Base-by-base conservation (phyloP, 495 filamentous ascomycete genomes). In the Hypoxylon fuscum region DNA sequence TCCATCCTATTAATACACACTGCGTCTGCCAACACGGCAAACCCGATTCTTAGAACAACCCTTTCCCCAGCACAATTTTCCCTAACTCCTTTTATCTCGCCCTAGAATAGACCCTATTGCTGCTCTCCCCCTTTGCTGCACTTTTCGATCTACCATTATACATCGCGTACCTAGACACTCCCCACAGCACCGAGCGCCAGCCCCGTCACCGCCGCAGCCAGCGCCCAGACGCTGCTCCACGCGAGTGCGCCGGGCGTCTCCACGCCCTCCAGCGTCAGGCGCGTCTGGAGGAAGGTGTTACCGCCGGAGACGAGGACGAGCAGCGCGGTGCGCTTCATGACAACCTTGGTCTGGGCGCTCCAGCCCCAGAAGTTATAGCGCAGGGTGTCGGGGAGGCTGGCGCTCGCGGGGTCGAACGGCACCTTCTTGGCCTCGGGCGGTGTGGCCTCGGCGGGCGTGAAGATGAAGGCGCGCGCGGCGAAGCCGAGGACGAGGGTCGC, bases 381-480 rank as follows among this genome's bases (percentile, higher is more conserved):
- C 47, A 87, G 66, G 46, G 85, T 96, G 77, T 85, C 85, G 63
- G 58, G 73, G 58, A 85, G 74, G 15, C 72, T 84, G 22, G 79
- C 83, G 23, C 74, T 81, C 25, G 72, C 77, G 1, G 86, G 79
- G 62, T 88, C 77, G 63, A 85, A 86, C 10, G 74, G 63, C 31
- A 62, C 53, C 27, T 55, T 55, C 34, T 75, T 78, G 12, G 54
- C 8, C 3, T 81, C 82, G 1, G 82, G 76, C 10, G 54, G n/a
- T 2, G 82, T 83, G 2, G 82, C 77, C 10, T 85, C 85, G 59
- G 87, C 71, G 11, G 85, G 90, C 23, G 85, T 86, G 69, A 96
- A 93, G 52, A 96, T 83, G 71, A 96, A 92, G 42, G 80, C 80
- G 40, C 83, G 80, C 20, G 87, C 86, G 1, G 90, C 89, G 56